Percentiles rank a stretch among this genome's conserved stretches.
These are phyloP conservation scores for Mucor plumbeus DNA, from an alignment of 371 early-diverging fungal species.

Conservation along the genomic window DNA sequence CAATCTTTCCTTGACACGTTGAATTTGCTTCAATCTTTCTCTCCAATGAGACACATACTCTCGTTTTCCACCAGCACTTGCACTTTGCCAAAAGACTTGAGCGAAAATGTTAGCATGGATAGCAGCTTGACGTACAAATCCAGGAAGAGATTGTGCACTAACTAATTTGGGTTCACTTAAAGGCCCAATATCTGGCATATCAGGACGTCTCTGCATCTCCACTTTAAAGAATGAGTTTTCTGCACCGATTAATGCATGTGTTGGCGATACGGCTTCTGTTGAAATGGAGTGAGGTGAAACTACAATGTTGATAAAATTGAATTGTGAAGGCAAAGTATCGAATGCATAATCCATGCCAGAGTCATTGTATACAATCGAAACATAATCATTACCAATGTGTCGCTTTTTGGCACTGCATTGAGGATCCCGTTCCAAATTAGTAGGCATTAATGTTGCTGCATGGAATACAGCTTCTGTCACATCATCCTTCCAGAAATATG, in stretches of 20 bases:
- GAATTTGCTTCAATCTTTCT: slow-evolving; percentile 87
- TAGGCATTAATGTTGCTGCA: slow-evolving; percentile 94
- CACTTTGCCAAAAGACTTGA: slow-evolving; percentile 74
- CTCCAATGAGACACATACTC: slow-evolving; percentile 87
- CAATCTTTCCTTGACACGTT: slow-evolving; percentile 69
- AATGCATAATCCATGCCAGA: slow-evolving; percentile 82
- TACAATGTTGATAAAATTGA: slow-evolving; percentile 93
- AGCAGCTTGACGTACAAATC: slow-evolving; percentile 85
- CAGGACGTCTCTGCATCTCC: slow-evolving; percentile 73
- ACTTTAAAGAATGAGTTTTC: slow-evolving; percentile 66
- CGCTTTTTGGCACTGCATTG: slow-evolving; percentile 86
- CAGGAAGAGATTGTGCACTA: slow-evolving; percentile 75
- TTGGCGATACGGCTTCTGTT: slow-evolving; percentile 40
- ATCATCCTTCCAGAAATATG: slow-evolving; percentile 85
- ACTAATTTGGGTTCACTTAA: slow-evolving; percentile 82
- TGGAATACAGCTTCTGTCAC: slow-evolving; percentile 92
- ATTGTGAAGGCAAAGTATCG: slow-evolving; percentile 91
- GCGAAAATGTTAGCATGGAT: slow-evolving; percentile 92
- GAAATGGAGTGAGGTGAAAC: slow-evolving; percentile 72
- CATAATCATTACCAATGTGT: slow-evolving; percentile 96
- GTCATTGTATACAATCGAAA: slow-evolving; percentile 92
- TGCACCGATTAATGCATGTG: slow-evolving; percentile 34
- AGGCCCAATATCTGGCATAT: slow-evolving; percentile 88
- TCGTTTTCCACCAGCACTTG: slow-evolving; percentile 49
- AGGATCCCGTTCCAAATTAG: slow-evolving; percentile 71